phyloP scores from a whole-genome alignment of 805 yeast species.

The Groenewaldozyma tartarivorans region DNA sequence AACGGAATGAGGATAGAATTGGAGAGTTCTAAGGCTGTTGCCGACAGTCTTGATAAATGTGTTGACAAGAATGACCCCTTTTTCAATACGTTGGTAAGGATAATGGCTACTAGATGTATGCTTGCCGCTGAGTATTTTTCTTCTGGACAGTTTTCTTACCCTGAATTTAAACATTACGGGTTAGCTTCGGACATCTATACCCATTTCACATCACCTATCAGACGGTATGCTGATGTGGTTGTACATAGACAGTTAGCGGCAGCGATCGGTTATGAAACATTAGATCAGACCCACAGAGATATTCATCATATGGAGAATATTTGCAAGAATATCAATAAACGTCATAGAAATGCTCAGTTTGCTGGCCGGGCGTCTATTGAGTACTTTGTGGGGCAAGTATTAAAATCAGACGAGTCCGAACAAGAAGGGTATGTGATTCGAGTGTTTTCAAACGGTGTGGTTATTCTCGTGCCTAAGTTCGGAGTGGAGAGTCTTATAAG shows the following conservation, averaged over 20 bases:
- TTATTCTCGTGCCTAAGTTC: constrained; percentile 87
- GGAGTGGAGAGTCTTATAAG: constrained; percentile 93
- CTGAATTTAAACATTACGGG: constrained; percentile 94
- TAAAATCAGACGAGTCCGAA: constrained; percentile 68
- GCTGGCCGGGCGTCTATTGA: constrained; percentile 98
- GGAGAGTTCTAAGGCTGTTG: constrained; percentile 82
- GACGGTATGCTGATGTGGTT: constrained; percentile 95
- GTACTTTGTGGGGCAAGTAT: constrained; percentile 95
- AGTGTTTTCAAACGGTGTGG: constrained; percentile 90
- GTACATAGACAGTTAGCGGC: constrained; percentile 97
- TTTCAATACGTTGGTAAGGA: constrained; percentile 86
- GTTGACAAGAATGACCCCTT: constrained; percentile 75
- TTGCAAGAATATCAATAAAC: constrained; percentile 78
- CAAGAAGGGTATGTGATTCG: constrained; percentile 89
- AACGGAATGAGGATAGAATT: constrained; percentile 63
- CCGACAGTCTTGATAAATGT: constrained; percentile 88
- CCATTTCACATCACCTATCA: constrained; percentile 96
- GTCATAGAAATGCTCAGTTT: constrained; percentile 96
- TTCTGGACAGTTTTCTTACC: constrained; percentile 78
- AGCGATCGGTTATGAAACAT: constrained; percentile 88
- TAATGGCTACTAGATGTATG: constrained; percentile 98
- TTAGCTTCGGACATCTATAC: constrained; percentile 95
- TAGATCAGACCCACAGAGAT: constrained; percentile 76
- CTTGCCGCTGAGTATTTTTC: constrained; percentile 98
- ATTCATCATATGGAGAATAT: constrained; percentile 82